A percentile compares a stretch with the other conserved stretches of the same genome.
Evolutionary conservation across 139 green algal species (phyloP).

Genomic region (Chlorella vulgaris): DNA sequence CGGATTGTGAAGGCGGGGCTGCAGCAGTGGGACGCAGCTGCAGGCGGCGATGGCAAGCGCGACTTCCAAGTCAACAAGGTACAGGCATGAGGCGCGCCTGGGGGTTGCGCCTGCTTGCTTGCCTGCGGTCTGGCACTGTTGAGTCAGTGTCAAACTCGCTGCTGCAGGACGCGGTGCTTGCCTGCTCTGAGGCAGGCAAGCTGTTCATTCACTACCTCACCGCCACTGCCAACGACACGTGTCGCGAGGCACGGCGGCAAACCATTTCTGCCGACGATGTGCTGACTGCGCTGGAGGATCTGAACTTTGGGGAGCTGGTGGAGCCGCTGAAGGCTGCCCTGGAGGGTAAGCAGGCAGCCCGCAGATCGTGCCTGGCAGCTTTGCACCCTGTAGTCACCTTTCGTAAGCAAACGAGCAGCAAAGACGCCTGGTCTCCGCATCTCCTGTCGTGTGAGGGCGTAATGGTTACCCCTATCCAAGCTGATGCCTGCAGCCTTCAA

Average conservation of each 20-base stretch:
- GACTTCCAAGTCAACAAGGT: conserved; percentile 63
- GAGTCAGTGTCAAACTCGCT: too few species aligned
- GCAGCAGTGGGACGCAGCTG: conserved; percentile 29
- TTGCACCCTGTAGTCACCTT: too few species aligned
- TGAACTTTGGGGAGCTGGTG: conserved; percentile 85
- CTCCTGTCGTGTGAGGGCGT: not conserved
- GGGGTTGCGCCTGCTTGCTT: not conserved
- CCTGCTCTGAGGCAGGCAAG: conserved; percentile 81
- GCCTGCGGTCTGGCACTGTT: not conserved
- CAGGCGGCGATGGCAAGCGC: conserved; percentile 46
- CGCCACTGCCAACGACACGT: conserved; percentile 85
- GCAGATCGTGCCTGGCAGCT: too few species aligned
- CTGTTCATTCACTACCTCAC: conserved; percentile 91
- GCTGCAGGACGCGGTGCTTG: conserved; percentile 75
- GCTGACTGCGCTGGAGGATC: conserved; percentile 73
- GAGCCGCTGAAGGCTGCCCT: conserved; percentile 64
- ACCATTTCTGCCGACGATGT: conserved; percentile 87
- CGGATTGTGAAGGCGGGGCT: conserved; percentile 83
- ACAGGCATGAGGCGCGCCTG: too few species aligned
- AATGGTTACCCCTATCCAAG: too few species aligned
- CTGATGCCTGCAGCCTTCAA: conserved; percentile 38
- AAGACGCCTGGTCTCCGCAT: too few species aligned
- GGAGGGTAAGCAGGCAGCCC: conserved; percentile 54
- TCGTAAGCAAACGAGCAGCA: too few species aligned
- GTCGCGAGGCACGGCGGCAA: conserved; percentile 77